These are phyloP conservation scores for Yamadazyma ubonensis DNA, from an alignment of 805 yeast species.

Conservation along the genomic window DNA sequence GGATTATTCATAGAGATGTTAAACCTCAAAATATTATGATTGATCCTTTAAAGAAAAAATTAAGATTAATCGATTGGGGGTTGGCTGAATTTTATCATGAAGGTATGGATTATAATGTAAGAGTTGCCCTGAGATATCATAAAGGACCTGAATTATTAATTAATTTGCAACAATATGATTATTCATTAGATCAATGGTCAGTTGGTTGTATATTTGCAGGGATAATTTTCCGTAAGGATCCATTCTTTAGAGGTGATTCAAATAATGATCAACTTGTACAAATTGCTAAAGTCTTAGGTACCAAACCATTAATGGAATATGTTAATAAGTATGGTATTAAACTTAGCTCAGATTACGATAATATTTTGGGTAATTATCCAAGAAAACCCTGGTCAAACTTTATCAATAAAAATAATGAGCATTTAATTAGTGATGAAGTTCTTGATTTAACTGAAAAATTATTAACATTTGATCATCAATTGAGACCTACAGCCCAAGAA, in stretches of 20 bases:
- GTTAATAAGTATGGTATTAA: conserved; percentile 65
- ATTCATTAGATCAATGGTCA: conserved; percentile 88
- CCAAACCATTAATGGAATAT: conserved; percentile 68
- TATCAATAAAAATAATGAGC: conserved; percentile 52
- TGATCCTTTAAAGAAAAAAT: conserved; percentile 61
- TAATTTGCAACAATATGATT: conserved; percentile 81
- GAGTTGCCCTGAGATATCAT: conserved; percentile 89
- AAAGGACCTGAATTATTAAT: conserved; percentile 90
- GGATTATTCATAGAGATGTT: conserved; percentile 92
- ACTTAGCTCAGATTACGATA: conserved; percentile 77
- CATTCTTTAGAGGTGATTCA: conserved; percentile 91
- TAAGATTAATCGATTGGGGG: conserved; percentile 92
- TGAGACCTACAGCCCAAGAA: conserved; percentile 82
- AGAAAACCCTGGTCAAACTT: conserved; percentile 68
- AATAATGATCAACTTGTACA: conserved; percentile 90
- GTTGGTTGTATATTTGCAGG: conserved; percentile 90
- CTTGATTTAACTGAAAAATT: conserved; percentile 71
- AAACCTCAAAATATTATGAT: conserved; percentile 95
- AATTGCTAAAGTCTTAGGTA: conserved; percentile 84
- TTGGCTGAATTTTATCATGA: conserved; percentile 89
- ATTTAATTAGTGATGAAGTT: conserved; percentile 51
- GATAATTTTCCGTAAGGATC: conserved; percentile 83
- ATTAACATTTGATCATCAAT: conserved; percentile 81
- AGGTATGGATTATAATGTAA: conserved; percentile 84
- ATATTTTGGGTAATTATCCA: conserved; percentile 58